Conservation (phyloP, 2,329 filamentous ascomycete genomes). For the Alternaria solani region DNA sequence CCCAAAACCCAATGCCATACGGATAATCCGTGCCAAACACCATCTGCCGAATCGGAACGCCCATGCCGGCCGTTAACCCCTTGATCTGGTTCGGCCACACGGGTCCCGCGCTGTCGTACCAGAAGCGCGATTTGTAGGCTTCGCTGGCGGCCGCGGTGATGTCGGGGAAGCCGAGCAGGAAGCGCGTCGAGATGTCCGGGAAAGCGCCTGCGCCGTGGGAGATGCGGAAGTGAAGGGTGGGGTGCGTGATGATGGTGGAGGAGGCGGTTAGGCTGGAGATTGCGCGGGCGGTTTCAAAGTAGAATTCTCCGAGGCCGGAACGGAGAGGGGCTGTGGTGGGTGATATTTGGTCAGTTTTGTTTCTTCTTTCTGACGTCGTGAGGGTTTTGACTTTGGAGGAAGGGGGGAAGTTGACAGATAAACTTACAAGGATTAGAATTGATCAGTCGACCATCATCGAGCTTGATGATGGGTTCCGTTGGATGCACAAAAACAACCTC, state of each 20-base stretch:
- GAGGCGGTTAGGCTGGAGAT: conserved; percentile 45
- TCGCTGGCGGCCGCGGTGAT: conserved; percentile 36
- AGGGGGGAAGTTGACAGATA: too few species aligned
- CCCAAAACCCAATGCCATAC: conserved; percentile 50
- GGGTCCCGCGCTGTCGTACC: conserved; percentile 51
- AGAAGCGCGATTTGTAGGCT: conserved; percentile 43
- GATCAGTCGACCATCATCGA: conserved; percentile 38
- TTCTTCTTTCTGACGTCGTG: not conserved
- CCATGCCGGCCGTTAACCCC: conserved; percentile 45
- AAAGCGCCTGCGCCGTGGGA: conserved; percentile 50
- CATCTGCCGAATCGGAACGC: conserved; percentile 40
- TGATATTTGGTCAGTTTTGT: not conserved
- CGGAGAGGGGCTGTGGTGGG: conserved; percentile 39
- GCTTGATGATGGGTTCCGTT: conserved; percentile 43
- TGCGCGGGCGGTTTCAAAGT: conserved; percentile 49
- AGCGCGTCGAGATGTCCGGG: conserved; percentile 47
- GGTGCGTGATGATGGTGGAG: conserved; percentile 38
- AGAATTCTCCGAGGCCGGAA: conserved; percentile 48
- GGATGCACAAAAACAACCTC: conserved; percentile 49
- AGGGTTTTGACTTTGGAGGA: not conserved
- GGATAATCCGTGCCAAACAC: conserved; percentile 52
- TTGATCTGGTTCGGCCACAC: conserved; percentile 49
- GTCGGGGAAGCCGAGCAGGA: conserved; percentile 42
- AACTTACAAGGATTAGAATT: conserved; percentile 45
- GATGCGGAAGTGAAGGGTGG: conserved; percentile 44